Conservation (phyloP, 345 rosid genomes). For the Cardamine occulta region DNA sequence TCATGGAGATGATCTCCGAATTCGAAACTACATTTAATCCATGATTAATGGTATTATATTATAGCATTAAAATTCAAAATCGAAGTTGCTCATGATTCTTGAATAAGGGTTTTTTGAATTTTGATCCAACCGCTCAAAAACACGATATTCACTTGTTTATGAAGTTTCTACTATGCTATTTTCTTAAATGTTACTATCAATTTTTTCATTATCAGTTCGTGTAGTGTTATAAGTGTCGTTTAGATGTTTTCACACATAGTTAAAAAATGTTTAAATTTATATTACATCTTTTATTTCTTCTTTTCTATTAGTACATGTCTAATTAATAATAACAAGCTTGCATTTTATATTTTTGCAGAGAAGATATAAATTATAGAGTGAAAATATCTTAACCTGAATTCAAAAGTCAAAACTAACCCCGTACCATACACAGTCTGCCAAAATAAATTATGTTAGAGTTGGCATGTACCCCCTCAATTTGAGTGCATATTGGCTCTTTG, state of each 20-base stretch:
- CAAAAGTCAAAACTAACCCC: slow-evolving; percentile 3
- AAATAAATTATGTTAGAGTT: neutral
- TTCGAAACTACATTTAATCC: neutral
- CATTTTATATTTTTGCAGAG: neutral
- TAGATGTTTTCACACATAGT: too few species aligned
- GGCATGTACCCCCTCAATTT: slow-evolving; percentile 30
- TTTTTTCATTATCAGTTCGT: too few species aligned
- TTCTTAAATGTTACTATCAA: neutral
- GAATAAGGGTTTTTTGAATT: neutral
- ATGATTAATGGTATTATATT: too few species aligned
- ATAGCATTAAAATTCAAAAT: neutral
- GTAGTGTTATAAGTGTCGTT: too few species aligned
- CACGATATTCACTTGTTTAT: neutral
- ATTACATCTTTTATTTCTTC: neutral
- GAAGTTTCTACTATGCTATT: neutral
- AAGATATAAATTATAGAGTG: neutral
- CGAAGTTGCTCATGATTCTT: neutral
- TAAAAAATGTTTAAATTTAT: neutral
- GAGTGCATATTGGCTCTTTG: slow-evolving; percentile 27
- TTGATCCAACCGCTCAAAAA: neutral
- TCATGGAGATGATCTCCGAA: neutral
- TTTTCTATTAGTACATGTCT: too few species aligned
- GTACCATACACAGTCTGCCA: neutral
- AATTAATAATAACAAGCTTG: neutral
- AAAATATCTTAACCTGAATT: slow-evolving; percentile 12